Evolutionary conservation across 2,329 filamentous ascomycete genomes (phyloP).

Genomic region (Colletotrichum destructivum): DNA sequence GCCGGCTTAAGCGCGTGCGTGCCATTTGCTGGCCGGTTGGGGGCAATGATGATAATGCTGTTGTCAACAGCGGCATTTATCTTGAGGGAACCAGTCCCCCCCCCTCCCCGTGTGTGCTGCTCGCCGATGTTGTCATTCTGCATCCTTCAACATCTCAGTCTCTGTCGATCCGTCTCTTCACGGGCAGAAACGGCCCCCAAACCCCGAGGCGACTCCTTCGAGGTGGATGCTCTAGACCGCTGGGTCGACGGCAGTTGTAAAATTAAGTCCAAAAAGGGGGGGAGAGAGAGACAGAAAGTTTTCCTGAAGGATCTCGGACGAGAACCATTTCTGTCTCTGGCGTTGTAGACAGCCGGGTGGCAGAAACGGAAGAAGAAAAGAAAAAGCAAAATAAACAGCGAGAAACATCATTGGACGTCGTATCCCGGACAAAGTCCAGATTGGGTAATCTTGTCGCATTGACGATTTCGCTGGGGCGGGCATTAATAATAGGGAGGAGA

Average conservation of each 20-base stretch:
- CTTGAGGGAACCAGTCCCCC: neutral
- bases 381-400: constrained; percentile 39
- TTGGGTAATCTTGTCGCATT: constrained; percentile 41
- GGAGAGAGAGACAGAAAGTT: neutral
- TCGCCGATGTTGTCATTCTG: neutral
- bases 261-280: neutral
- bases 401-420: constrained; percentile 32
- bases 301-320: neutral
- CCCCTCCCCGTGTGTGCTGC: constrained; percentile 9
- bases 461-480: constrained; percentile 13
- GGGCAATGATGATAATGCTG: too few relatives aligned
- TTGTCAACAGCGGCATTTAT: constrained; percentile 22
- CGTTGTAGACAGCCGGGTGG: constrained; percentile 13
- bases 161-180: neutral
- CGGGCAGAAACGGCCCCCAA: neutral
- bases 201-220: neutral
- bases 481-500: constrained; percentile 25
- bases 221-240: neutral
- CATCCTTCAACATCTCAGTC: neutral
- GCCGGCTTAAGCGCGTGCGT: constrained; percentile 23
- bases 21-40: constrained; percentile 21
- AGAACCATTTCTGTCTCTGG: constrained; percentile 15
- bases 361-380: constrained; percentile 2
- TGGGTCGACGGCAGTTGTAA: neutral
- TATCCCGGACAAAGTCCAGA: constrained; percentile 31